Conservation (phyloP, 176 grass and related monocot genomes). For the Saccharum spontaneum region DNA sequence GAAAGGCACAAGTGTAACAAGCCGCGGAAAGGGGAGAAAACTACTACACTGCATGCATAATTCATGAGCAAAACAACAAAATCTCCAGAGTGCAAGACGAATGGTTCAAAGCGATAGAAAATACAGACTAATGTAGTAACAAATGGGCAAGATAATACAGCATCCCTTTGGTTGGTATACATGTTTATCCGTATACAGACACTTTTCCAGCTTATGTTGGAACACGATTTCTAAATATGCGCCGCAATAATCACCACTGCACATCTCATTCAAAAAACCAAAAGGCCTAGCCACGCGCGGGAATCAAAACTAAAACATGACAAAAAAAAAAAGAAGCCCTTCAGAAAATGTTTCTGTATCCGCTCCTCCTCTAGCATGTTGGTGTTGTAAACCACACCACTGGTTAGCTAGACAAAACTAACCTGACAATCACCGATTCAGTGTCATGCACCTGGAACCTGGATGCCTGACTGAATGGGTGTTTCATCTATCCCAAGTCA, state of each 20-base stretch:
- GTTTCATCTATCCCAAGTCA: constrained; percentile 47
- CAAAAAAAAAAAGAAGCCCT: constrained; percentile 26
- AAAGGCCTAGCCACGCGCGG: constrained; percentile 47
- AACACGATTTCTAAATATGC: constrained; percentile 56
- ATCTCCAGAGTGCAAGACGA: constrained; percentile 36
- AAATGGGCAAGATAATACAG: constrained; percentile 40
- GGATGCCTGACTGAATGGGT: constrained; percentile 49
- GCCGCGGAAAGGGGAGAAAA: background rate
- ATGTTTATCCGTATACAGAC: constrained; percentile 52
- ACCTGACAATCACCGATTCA: constrained; percentile 58
- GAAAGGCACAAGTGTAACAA: background rate
- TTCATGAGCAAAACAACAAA: constrained; percentile 38
- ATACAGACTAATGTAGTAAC: constrained; percentile 40
- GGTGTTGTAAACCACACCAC: constrained; percentile 54
- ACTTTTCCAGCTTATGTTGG: constrained; percentile 63
- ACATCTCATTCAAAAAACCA: constrained; percentile 63
- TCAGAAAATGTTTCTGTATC: constrained; percentile 67
- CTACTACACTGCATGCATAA: background rate
- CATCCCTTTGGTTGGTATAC: constrained; percentile 55
- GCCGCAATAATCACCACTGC: constrained; percentile 55
- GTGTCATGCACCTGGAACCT: constrained; percentile 27
- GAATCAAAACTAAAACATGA: constrained; percentile 52
- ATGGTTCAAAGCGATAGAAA: constrained; percentile 12
- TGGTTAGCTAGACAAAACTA: constrained; percentile 75
- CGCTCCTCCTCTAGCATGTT: constrained; percentile 47